Evolutionary conservation across 2,329 filamentous ascomycete genomes (phyloP), one percentile per base, ranked within the genome.

Genomic region (Fusarium verticillioides): DNA sequence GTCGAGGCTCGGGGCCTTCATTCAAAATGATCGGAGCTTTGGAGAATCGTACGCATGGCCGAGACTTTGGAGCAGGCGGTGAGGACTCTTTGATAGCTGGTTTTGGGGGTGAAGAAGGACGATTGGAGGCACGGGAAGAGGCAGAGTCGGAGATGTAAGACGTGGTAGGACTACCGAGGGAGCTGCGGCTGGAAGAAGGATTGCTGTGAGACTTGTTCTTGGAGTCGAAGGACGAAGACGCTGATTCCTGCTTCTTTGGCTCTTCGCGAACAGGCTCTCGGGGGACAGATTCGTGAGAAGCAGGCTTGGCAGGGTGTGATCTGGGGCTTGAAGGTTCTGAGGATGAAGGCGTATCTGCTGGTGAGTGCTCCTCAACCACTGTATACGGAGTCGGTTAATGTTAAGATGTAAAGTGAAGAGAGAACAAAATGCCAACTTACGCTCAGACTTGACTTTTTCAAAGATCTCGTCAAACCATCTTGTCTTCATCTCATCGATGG

Each of bases 31-130:
- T 70, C 1, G 79, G 79, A 2, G 60, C 76, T 4, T 81, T 76
- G 6, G 78, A 80, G 64, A 82, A 82, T 46, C 79, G 80, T 11
- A 82, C 80, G 1, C 77, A 77, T 10, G 75, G 80, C 1, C 78
- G 76, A 8, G 66, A 23, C 53, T 69, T 78, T 15, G 75, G 66
- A 12, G 57, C 63, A 16, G 66, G 32, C 16, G 66, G 60, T 4
- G 63, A 63, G 10, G 69, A 52, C 21, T 68, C 58, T 3, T 57
- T 54, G 3, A 59, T 43, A 26, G 63, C 43, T 4, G 74, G 54
- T 30, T 69, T 62, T 30, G 69, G 52, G 12, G 49, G 64, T 11
- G 61, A 63, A 11, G 75, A 62, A 8, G 63, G 57, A 15, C 44
- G 42, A 42, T 70, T 66, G 19, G 72, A 75, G 11, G 42, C 44